Conservation (phyloP, 108 stramenopile genomes). For the Discostella stelligeroides region DNA sequence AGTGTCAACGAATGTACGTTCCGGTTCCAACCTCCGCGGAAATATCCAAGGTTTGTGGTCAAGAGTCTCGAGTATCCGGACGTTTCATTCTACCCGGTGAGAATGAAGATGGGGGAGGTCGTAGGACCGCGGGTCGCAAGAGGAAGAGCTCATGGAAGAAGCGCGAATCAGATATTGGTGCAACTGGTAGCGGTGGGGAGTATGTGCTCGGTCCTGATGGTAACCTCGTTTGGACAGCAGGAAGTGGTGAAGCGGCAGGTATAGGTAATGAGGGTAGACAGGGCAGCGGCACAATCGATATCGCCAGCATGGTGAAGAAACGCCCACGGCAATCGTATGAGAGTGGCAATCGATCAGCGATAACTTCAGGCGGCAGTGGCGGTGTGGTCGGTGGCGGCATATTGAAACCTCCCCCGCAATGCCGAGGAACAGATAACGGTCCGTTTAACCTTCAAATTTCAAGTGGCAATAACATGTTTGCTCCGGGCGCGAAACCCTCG, state of each 20-base stretch:
- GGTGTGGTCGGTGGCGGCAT: neutral
- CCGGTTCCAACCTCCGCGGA: slow-evolving; percentile 16
- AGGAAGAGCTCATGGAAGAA: slow-evolving; percentile 45
- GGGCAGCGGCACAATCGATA: slow-evolving; percentile 10
- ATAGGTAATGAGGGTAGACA: slow-evolving; percentile 1
- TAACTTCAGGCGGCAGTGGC: neutral
- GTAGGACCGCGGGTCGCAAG: slow-evolving; percentile 24
- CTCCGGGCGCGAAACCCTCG: neutral
- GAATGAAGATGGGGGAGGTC: slow-evolving; percentile 15
- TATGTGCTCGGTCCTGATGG: neutral
- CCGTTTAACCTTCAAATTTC: neutral
- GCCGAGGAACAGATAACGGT: slow-evolving; percentile 5
- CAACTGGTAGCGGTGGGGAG: slow-evolving; percentile 6
- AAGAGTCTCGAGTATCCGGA: neutral
- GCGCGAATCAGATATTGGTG: slow-evolving; percentile 30
- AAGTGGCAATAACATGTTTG: neutral
- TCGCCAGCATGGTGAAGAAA: slow-evolving; percentile 35
- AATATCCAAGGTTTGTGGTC: neutral
- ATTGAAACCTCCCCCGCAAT: slow-evolving; percentile 13
- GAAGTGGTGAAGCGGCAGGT: neutral
- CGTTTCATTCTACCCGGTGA: slow-evolving; percentile 1
- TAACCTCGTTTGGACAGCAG: neutral
- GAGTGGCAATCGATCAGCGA: neutral
- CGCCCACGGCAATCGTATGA: slow-evolving; percentile 31
- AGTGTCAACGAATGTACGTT: slow-evolving; percentile 79